A percentile compares a stretch with the other conserved stretches of the same genome.
Evolutionary conservation across 106 monocot species (phyloP).

Genomic region (Dioscorea alata): DNA sequence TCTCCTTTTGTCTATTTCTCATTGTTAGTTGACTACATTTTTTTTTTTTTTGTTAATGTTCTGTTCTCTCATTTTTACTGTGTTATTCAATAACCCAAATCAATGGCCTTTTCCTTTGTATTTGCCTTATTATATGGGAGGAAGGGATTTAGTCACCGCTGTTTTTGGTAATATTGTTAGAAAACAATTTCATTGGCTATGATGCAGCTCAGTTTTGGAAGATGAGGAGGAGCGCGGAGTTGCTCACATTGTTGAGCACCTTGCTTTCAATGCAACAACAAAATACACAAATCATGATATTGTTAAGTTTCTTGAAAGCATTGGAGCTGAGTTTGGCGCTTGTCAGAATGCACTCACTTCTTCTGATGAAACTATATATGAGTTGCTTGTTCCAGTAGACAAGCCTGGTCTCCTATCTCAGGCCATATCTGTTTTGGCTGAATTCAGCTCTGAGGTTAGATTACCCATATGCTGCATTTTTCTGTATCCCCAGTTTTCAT

Average conservation of each 20-base stretch:
- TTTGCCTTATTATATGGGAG: neutral
- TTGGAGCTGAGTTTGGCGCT: conserved; percentile 99
- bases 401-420: conserved; percentile 85
- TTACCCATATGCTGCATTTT: neutral
- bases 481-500: neutral
- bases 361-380: conserved; percentile 97
- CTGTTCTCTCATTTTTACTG: no score
- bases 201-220: conserved; percentile 96
- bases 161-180: neutral
- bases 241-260: conserved; percentile 98
- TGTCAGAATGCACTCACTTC: conserved; percentile 98
- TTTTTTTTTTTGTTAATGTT: no score
- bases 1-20: no score
- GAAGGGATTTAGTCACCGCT: no score
- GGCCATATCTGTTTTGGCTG: conserved; percentile 92
- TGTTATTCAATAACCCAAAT: no score
- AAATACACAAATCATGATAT: conserved; percentile 97
- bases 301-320: conserved; percentile 96
- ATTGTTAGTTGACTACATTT: no score
- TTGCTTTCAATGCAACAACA: conserved; percentile 95
- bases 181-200: conserved; percentile 6
- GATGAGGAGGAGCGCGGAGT: conserved; percentile 96
- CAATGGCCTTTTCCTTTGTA: neutral
- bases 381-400: conserved; percentile 95
- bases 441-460: conserved; percentile 93